phyloP scores from a whole-genome alignment of 2,329 filamentous ascomycete species.

The Fonsecaea pedrosoi region DNA sequence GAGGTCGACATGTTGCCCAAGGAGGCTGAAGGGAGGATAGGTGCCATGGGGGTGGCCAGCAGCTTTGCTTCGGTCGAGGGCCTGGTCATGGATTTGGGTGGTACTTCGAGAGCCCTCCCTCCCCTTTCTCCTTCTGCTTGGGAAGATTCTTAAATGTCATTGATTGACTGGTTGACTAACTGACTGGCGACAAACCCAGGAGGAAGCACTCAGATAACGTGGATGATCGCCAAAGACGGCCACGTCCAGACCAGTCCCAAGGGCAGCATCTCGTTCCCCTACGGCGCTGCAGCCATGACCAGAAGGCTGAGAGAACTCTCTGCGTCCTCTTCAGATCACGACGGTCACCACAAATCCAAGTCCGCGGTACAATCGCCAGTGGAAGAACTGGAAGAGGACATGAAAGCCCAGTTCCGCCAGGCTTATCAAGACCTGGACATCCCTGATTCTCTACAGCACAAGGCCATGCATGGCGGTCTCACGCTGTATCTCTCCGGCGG shows the following conservation, averaged over 20 bases:
- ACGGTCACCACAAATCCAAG: slow-evolving; percentile 32
- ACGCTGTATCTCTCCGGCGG: slow-evolving; percentile 87
- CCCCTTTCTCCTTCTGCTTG: not conserved
- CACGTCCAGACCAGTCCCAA: slow-evolving; percentile 58
- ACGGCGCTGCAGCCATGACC: slow-evolving; percentile 71
- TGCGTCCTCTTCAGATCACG: not conserved
- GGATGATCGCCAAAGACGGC: slow-evolving; percentile 63
- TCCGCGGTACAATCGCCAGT: slow-evolving; percentile 48
- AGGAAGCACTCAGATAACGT: slow-evolving; percentile 67
- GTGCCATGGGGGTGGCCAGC: slow-evolving; percentile 82
- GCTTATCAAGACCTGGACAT: slow-evolving; percentile 65
- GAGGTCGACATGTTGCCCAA: slow-evolving; percentile 75
- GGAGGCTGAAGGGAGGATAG: slow-evolving; percentile 80
- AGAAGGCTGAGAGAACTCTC: slow-evolving; percentile 58
- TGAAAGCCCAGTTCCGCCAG: slow-evolving; percentile 63
- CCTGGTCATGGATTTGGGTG: slow-evolving; percentile 82
- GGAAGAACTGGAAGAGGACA: slow-evolving; percentile 43
- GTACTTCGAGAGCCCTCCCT: slow-evolving; percentile 18
- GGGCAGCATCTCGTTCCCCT: slow-evolving; percentile 71
- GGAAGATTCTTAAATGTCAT: not conserved
- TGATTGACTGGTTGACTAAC: not conserved
- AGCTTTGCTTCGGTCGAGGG: slow-evolving; percentile 74
- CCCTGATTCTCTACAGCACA: slow-evolving; percentile 59
- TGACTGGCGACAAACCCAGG: slow-evolving; percentile 19
- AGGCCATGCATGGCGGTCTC: slow-evolving; percentile 59